Evolutionary conservation across 192 early-diverging fungal genomes (phyloP), one percentile per base, ranked within the genome.

Genomic region (Endogone sp.): DNA sequence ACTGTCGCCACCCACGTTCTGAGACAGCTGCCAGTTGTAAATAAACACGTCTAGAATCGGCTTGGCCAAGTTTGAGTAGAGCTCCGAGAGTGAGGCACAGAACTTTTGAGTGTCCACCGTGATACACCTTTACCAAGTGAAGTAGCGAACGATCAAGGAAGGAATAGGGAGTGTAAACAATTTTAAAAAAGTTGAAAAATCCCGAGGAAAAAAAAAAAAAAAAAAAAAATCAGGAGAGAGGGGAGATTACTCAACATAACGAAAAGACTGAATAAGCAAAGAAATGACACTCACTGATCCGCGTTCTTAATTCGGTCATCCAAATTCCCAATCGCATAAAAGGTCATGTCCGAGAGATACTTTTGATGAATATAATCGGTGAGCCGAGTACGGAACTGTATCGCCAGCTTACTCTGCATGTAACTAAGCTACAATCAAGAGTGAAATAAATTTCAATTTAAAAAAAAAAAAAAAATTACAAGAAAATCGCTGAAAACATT

Each of bases 61-160:
- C 71, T 99, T 99, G 56, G 94, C 94, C 65, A 96, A 82, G 74
- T 98, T 97, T 29, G 91, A 93, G 81, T 98, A 99, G 28, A 99
- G 84, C 62, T 89, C 90, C 13, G 94, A 84, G 21, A 94, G 79
- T 22, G 93, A 92, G 56, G 89, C 85, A 66, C 93, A 93, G 80
- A 99, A 99, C 74, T 93, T 95, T 76, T 82, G 86, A 60, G 95
- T 88, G 74, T 99, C 97, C 27, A 94, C 91, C 3, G 95, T 91
- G 55, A 95, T 90, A 29, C 78, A 84, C 44, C 82, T 84, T n/a
- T n/a, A n/a, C n/a, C n/a, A n/a, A n/a, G n/a, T n/a, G n/a, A n/a
- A 49, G n/a, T n/a, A n/a, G n/a, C n/a, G n/a, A n/a, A n/a, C n/a
- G n/a, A n/a, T n/a, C 37, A 58, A 25, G 27, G n/a, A 20, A 24